phyloP scores from a whole-genome alignment of 192 early-diverging fungal genomes.

The Coemansia sp. region DNA sequence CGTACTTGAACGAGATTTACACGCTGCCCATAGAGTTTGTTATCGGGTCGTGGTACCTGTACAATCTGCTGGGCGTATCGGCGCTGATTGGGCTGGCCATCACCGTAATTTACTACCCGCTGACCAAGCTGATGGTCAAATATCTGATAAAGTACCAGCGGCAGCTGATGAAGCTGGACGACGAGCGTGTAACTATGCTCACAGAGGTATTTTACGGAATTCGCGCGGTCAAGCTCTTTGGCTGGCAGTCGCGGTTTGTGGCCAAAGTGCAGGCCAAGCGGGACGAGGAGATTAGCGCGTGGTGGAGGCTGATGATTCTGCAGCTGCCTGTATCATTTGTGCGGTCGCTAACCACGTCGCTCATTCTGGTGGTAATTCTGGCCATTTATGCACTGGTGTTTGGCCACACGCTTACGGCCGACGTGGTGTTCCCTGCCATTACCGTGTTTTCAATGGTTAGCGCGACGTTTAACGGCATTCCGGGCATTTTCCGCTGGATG shows the following conservation, averaged over 20 bases:
- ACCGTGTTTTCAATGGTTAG: slow-evolving; percentile 75
- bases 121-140: slow-evolving; percentile 57
- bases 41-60: slow-evolving; percentile 69
- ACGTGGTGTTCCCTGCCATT: slow-evolving; percentile 69
- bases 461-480: slow-evolving; percentile 61
- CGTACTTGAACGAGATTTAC: slow-evolving; percentile 64
- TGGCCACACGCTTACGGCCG: slow-evolving; percentile 61
- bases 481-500: slow-evolving; percentile 60
- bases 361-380: slow-evolving; percentile 64
- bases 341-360: slow-evolving; percentile 51
- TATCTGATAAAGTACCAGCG: slow-evolving; percentile 59
- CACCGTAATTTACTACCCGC: slow-evolving; percentile 65
- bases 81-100: slow-evolving; percentile 77
- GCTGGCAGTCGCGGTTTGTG: slow-evolving; percentile 77
- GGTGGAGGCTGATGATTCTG: slow-evolving; percentile 55
- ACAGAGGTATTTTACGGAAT: slow-evolving; percentile 91
- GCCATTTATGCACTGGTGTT: slow-evolving; percentile 59
- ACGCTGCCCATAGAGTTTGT: slow-evolving; percentile 66
- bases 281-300: slow-evolving; percentile 61
- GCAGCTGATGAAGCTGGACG: slow-evolving; percentile 59
- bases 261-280: slow-evolving; percentile 64
- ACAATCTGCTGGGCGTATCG: slow-evolving; percentile 75
- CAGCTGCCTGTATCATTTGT: slow-evolving; percentile 62
- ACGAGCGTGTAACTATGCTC: slow-evolving; percentile 76
- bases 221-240: slow-evolving; percentile 90